A percentile compares a stretch with the other conserved stretches of the same genome.
These are phyloP conservation scores for Trypanosoma brucei DNA, from an alignment of 208 protist genomes.

Conservation along the genomic window DNA sequence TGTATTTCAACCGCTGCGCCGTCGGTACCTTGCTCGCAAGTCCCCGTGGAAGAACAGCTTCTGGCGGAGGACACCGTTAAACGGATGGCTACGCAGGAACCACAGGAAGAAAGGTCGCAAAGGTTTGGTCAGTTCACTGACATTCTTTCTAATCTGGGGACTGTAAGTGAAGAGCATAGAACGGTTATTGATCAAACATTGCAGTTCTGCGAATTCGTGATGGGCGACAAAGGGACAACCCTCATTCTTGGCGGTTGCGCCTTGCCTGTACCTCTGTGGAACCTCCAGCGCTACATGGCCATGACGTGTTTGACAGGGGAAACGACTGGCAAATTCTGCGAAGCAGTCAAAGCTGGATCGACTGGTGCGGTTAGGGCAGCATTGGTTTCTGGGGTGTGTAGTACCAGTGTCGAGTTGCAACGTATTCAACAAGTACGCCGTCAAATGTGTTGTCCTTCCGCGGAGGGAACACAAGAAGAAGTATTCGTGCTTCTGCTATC, in stretches of 20 bases:
- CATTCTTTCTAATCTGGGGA: constrained; percentile 25
- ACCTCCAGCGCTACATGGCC: constrained; percentile 19
- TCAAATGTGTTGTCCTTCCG: constrained; percentile 15
- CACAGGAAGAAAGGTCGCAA: neutral
- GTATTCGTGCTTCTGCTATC: constrained; percentile 55
- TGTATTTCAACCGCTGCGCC: neutral
- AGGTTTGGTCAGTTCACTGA: neutral
- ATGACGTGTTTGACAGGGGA: constrained; percentile 6
- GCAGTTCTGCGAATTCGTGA: constrained; percentile 41
- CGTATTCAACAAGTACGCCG: constrained; percentile 27
- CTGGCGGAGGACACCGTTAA: neutral
- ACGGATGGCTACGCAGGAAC: neutral
- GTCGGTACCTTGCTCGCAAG: neutral
- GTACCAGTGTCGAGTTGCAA: constrained; percentile 9
- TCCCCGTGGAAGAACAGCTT: neutral
- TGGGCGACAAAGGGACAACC: constrained; percentile 7
- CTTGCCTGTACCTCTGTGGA: constrained; percentile 23
- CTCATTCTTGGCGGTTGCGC: constrained; percentile 19
- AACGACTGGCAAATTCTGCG: constrained; percentile 3
- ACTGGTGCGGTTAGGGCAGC: neutral
- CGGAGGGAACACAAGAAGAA: constrained; percentile 41
- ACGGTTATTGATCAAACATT: constrained; percentile 32
- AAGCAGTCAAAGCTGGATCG: neutral
- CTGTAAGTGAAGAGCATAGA: constrained; percentile 25
- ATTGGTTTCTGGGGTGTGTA: neutral